Base-by-base conservation (phyloP, 805 yeast species). In the Metschnikowia orientalis region DNA sequence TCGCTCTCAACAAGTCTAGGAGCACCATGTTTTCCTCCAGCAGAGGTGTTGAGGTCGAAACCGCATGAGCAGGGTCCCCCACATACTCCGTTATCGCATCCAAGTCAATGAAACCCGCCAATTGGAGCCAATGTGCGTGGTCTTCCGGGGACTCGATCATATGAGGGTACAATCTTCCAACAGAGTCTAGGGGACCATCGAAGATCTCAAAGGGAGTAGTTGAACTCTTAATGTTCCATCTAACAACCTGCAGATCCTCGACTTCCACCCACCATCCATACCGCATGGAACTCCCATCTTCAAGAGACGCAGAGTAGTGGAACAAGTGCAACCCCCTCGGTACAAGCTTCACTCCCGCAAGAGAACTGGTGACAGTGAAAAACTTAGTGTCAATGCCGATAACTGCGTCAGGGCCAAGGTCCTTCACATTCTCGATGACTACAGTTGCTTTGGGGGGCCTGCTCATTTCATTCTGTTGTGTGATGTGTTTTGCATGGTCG, bases 271-370 rank as follows among this genome's bases (percentile, higher is more conserved):
- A 35, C 50, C 43, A 35, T 67, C 60, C 44, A 59, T 53, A 44
- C 61, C 73, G 23, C 33, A 54, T 33, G 47, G 45, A 33, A 5
- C 33, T 35, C n/a, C 48, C 48, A 11, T 35, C 32, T 8, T 33
- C 36, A 7, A 33, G 35, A 6, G 48, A 32, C 11, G 19, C 33
- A 9, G 47, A 70, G 54, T 71, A 67, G 51, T 79, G 85, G 8
- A 79, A 43, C 2, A 76, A 52, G 51, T 79, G 86, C 0, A 66
- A 28, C 0, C 85, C 85, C 3, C 50, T 37, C 0, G 74, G 66
- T 4, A 79, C 56, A 11, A 56, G 51, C 41, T 75, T 76, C 41
- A 79, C 62, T 1, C 85, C 85, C 36, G 53, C 58, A 15, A 73
- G 56, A 2, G 54, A 35, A 7, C 51, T 38, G 16, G 61, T 65